These are phyloP conservation scores for Pleurotus tuber-regium DNA, from an alignment of 768 basidiomycete genomes.

Conservation along the genomic window DNA sequence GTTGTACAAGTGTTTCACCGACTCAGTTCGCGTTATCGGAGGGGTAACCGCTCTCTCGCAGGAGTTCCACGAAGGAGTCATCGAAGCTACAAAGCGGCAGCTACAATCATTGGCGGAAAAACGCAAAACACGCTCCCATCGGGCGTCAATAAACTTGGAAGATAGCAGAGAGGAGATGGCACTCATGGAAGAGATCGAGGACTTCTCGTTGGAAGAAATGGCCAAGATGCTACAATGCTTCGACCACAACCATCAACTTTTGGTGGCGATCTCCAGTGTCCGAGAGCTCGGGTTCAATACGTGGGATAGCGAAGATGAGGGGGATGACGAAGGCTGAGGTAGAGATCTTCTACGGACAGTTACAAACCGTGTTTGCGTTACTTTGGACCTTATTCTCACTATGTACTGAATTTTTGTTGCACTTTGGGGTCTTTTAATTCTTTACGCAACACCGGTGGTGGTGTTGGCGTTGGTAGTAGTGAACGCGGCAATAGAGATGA, in stretches of 20 bases:
- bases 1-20: conserved; percentile 67
- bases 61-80: conserved; percentile 49
- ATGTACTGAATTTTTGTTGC: too few relatives aligned
- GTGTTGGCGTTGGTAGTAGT: too few relatives aligned
- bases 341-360: too few relatives aligned
- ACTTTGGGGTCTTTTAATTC: too few relatives aligned
- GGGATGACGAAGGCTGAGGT: conserved; percentile 26
- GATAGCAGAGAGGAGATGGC: conserved; percentile 59
- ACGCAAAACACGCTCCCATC: conserved; percentile 51
- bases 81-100: conserved; percentile 72
- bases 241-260: conserved; percentile 57
- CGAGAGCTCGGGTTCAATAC: conserved; percentile 60
- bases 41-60: conserved; percentile 49
- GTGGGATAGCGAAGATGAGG: conserved; percentile 48
- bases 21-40: conserved; percentile 58
- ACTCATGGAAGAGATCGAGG: conserved; percentile 79
- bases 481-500: too few relatives aligned
- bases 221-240: conserved; percentile 54
- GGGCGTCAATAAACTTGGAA: conserved; percentile 27
- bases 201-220: conserved; percentile 81
- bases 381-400: too few relatives aligned
- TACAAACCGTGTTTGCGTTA: too few relatives aligned
- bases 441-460: too few relatives aligned
- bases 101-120: conserved; percentile 66
- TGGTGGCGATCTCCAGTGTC: conserved; percentile 71